Evolutionary conservation across 2,329 filamentous ascomycete species (phyloP).

Genomic region (Apiospora marii): DNA sequence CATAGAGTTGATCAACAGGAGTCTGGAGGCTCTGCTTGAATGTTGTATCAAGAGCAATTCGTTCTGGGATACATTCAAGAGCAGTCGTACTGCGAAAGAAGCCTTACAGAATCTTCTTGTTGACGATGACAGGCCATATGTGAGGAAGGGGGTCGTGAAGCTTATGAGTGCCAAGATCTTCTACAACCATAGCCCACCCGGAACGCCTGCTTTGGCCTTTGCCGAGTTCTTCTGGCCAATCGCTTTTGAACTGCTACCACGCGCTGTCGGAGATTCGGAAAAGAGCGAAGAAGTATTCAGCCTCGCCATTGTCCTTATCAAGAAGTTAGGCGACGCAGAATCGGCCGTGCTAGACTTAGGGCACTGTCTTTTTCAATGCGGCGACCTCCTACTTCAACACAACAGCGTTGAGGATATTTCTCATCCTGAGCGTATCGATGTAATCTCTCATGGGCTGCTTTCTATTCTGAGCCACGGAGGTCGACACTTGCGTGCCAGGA

Average conservation of each 20-base stretch:
- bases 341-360: conserved; percentile 36
- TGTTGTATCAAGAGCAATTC: conserved; percentile 46
- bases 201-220: conserved; percentile 47
- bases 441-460: conserved; percentile 47
- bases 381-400: conserved; percentile 37
- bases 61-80: conserved; percentile 50
- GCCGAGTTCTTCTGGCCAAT: conserved; percentile 58
- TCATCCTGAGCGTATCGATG: conserved; percentile 46
- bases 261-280: conserved; percentile 41
- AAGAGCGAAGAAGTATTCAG: conserved; percentile 53
- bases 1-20: conserved; percentile 43
- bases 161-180: conserved; percentile 40
- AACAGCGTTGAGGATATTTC: conserved; percentile 46
- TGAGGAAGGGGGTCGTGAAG: conserved; percentile 47
- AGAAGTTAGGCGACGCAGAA: conserved; percentile 37
- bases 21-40: conserved; percentile 50
- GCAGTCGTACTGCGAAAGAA: conserved; percentile 36
- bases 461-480: conserved; percentile 43
- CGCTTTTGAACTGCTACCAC: conserved; percentile 45
- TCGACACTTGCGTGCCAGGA: conserved; percentile 36
- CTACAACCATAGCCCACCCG: conserved; percentile 35
- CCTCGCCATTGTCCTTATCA: conserved; percentile 38
- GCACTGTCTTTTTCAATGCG: conserved; percentile 36
- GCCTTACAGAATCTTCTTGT: conserved; percentile 48
- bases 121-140: conserved; percentile 43